Conservation (phyloP, 768 basidiomycete species). For the Rubroboletus pulcherrimus region DNA sequence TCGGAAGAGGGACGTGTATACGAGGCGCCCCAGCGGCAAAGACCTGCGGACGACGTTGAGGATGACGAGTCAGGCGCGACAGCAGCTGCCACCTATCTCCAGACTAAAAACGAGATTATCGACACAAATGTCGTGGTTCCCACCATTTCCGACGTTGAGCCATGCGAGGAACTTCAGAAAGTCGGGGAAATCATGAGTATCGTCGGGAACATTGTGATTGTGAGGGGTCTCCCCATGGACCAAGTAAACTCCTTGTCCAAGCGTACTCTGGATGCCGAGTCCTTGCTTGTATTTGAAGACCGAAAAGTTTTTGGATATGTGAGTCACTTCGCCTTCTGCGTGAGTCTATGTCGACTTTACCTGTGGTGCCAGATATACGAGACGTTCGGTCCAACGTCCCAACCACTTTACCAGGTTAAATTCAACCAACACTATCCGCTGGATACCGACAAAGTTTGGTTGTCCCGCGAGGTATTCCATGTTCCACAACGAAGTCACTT, state of each 20-base stretch:
- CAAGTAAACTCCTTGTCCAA: slow-evolving; percentile 46
- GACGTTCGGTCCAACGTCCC: slow-evolving; percentile 90
- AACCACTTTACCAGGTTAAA: slow-evolving; percentile 86
- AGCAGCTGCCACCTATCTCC: slow-evolving; percentile 43
- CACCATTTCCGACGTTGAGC: slow-evolving; percentile 56
- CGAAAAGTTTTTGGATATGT: slow-evolving; percentile 89
- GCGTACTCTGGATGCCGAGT: slow-evolving; percentile 81
- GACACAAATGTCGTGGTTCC: slow-evolving; percentile 62
- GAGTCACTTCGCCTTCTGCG: slow-evolving; percentile 32
- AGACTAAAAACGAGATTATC: slow-evolving; percentile 67
- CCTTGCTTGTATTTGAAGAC: slow-evolving; percentile 86
- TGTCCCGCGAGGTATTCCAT: slow-evolving; percentile 74
- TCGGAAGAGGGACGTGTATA: slow-evolving; percentile 17
- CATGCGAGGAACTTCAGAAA: slow-evolving; percentile 64
- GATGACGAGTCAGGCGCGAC: slow-evolving; percentile 49
- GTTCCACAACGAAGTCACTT: slow-evolving; percentile 77
- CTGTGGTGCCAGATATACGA: slow-evolving; percentile 66
- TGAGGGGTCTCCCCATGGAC: slow-evolving; percentile 56
- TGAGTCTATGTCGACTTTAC: slow-evolving; percentile 11
- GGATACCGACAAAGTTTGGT: slow-evolving; percentile 49
- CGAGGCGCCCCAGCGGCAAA: slow-evolving; percentile 4
- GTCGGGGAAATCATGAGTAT: slow-evolving; percentile 79
- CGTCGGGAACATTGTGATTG: slow-evolving; percentile 67
- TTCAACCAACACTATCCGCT: slow-evolving; percentile 67
- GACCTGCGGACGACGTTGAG: slow-evolving; percentile 33